Evolutionary conservation across 192 early-diverging fungal genomes (phyloP), one percentile per base, ranked within the genome.

Genomic region (Backusella tarrabulga): DNA sequence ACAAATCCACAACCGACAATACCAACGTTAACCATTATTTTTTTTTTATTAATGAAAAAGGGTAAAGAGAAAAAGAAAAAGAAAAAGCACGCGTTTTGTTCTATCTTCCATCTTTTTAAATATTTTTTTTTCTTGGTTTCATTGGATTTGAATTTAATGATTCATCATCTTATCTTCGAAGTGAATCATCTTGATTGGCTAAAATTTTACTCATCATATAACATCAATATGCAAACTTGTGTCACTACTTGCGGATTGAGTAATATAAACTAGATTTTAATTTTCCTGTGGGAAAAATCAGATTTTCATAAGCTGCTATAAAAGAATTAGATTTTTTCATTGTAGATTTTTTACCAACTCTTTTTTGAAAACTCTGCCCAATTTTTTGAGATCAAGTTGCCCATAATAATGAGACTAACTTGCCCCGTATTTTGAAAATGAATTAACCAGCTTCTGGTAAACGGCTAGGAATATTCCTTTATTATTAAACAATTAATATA

Each of bases 1-100:
- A 99, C 97, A 67, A 97, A 91, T 56, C 96, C 96, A 73, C 95
- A 94, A 35, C 97, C 97, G 83, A 99, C 90, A 76, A 99, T 92
- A 74, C 94, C 97, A 79, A 99, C 83, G 83, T 92, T 92, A 75
- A 95, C 86, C 88, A 90, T 90, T 71, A 46, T 68, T 68, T 8
- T 21, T 67, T 19, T 67, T 23, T 26, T 44, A 15, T 44, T 44
- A 42, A 54, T 8, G 7, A 56, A 60, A 26, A 12, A 26, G 8
- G 8, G 23, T 26, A 26, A 60, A 68, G 36, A 69, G 38, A 6
- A 69, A 40, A 38, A n/a, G 19, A 69, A 69, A 32, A 32, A 32
- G 3, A 69, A 35, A 36, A 68, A 36, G 0, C 17, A 32, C 32
- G 67, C 34, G 67, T 35, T 68, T 66, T 34, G 8, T 60, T 60